These are phyloP conservation scores for Aspergillus calidoustus DNA, from an alignment of 2,329 filamentous ascomycete species.

Conservation along the genomic window DNA sequence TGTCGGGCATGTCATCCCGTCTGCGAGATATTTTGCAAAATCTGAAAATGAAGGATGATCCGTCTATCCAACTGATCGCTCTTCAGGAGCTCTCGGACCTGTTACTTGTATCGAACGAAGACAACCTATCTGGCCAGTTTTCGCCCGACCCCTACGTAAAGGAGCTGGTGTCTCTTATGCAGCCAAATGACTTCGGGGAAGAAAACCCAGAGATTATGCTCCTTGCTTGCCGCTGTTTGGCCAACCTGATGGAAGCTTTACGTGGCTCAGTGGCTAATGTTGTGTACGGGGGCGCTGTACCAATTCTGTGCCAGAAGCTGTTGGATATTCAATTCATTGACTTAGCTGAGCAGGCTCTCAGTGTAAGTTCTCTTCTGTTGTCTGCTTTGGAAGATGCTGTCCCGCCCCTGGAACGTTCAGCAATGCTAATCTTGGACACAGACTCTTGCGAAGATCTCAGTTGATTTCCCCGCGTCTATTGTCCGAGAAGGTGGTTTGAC, in stretches of 20 bases:
- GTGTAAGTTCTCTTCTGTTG: conserved; percentile 53
- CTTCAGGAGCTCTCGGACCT: conserved; percentile 93
- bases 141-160: conserved; percentile 94
- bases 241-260: conserved; percentile 96
- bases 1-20: conserved; percentile 79
- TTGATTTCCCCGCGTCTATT: conserved; percentile 92
- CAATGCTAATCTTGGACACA: conserved; percentile 31
- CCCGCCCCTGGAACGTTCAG: background rate
- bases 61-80: conserved; percentile 86
- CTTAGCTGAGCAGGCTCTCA: conserved; percentile 93
- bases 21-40: conserved; percentile 77
- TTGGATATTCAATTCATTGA: conserved; percentile 97
- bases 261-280: conserved; percentile 92
- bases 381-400: conserved; percentile 1
- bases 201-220: conserved; percentile 98
- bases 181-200: conserved; percentile 82
- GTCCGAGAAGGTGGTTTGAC: conserved; percentile 94
- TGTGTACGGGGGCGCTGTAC: conserved; percentile 95
- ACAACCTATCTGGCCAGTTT: conserved; percentile 93
- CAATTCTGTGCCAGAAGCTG: conserved; percentile 90
- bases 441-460: conserved; percentile 95
- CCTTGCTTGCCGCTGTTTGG: conserved; percentile 89
- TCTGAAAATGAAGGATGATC: conserved; percentile 81
- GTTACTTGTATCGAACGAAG: conserved; percentile 91
- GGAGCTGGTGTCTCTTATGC: conserved; percentile 90